Evolutionary conservation across 176 grass and related monocot species (phyloP).

Genomic region (Areca catechu): DNA sequence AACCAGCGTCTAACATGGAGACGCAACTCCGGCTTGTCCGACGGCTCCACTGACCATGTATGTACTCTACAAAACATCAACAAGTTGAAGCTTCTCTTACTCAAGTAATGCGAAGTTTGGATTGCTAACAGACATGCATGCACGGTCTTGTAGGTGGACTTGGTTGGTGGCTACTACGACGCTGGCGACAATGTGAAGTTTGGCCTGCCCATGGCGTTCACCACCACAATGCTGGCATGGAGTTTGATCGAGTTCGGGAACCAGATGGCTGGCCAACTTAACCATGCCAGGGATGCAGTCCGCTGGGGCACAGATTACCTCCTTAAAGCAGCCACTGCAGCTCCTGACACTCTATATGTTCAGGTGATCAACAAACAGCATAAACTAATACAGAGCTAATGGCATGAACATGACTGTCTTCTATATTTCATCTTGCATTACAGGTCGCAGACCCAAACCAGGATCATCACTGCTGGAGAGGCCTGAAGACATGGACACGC

Average conservation of each 20-base stretch:
- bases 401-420: background rate
- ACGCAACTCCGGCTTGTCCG: conserved; percentile 38
- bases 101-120: background rate
- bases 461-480: conserved; percentile 70
- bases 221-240: conserved; percentile 71
- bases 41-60: conserved; percentile 53
- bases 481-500: conserved; percentile 70
- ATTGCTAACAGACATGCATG: background rate
- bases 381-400: background rate
- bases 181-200: conserved; percentile 83
- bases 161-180: conserved; percentile 66
- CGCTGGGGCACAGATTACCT: conserved; percentile 77
- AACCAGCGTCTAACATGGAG: conserved; percentile 33
- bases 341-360: conserved; percentile 54
- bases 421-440: background rate
- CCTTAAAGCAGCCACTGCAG: conserved; percentile 50
- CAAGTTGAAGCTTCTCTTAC: background rate
- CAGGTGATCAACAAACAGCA: conserved; percentile 23
- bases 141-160: conserved; percentile 30
- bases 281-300: conserved; percentile 28
- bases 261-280: conserved; percentile 45
- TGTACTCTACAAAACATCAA: background rate
- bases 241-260: conserved; percentile 66
- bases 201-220: conserved; percentile 79
- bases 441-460: conserved; percentile 54